Evolutionary conservation across 257 asterid species (phyloP).

Genomic region (Solanum tarijense): DNA sequence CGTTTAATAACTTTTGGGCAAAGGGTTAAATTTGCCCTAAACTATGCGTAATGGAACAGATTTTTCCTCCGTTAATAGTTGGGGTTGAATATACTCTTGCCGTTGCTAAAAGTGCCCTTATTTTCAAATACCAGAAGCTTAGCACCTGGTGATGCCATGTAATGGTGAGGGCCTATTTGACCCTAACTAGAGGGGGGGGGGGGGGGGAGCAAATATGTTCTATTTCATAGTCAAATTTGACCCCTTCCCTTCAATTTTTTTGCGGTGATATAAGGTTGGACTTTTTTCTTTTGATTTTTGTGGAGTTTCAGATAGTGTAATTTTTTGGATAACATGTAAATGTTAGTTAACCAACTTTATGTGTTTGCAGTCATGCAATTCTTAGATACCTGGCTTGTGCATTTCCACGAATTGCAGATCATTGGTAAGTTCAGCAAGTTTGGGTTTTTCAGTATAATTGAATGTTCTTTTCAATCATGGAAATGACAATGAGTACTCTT

Average conservation of each 20-base stretch:
- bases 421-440: constrained; percentile 55
- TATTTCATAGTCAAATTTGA: background rate
- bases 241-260: background rate
- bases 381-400: constrained; percentile 56
- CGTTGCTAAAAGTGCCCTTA: background rate
- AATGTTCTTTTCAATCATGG: background rate
- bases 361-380: constrained; percentile 77
- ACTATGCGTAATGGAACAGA: background rate
- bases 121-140: background rate
- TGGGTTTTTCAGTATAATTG: background rate
- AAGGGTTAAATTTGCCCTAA: background rate
- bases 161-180: background rate
- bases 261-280: background rate
- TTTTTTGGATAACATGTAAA: background rate
- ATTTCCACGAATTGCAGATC: constrained; percentile 91
- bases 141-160: too few relatives aligned
- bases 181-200: background rate
- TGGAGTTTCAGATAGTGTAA: background rate
- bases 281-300: background rate
- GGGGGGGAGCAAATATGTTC: background rate
- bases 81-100: background rate
- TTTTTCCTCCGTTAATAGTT: background rate
- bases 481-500: background rate
- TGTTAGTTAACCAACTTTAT: background rate
- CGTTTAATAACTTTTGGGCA: background rate